Conservation (phyloP, 1,139 yeast species). For the Sugiyamaella paludigena region DNA sequence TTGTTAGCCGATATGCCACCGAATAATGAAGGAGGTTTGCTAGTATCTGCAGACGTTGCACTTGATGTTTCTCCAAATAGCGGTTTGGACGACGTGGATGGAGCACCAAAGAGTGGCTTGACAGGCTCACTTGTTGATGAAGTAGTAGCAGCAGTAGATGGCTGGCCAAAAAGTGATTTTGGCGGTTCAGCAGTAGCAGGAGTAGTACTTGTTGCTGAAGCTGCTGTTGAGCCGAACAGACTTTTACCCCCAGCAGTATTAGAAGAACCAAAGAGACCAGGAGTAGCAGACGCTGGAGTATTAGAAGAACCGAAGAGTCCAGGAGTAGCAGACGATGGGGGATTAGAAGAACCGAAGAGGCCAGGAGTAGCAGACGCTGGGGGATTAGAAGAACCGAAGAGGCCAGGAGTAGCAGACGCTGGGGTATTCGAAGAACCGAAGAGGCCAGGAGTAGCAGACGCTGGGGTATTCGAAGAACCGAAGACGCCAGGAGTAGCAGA, state of each 20-base stretch:
- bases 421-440: conserved; percentile 10
- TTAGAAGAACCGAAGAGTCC: conserved; percentile 9
- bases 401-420: conserved; percentile 3
- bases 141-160: conserved; percentile 18
- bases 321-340: too few relatives aligned
- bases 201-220: conserved; percentile 12
- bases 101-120: conserved; percentile 29
- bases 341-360: too few relatives aligned
- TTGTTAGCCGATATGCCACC: conserved; percentile 17
- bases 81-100: conserved; percentile 21
- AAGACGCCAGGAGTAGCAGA: too few relatives aligned
- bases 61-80: conserved; percentile 25
- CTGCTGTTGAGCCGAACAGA: conserved; percentile 20
- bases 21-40: conserved; percentile 13
- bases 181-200: conserved; percentile 12
- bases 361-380: too few relatives aligned
- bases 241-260: conserved; percentile 15
- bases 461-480: too few relatives aligned
- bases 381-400: conserved; percentile 3
- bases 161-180: conserved; percentile 25
- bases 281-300: conserved; percentile 1
- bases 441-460: conserved; percentile 4
- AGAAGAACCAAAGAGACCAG: conserved; percentile 5
- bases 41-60: conserved; percentile 2
- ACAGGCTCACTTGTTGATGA: conserved; percentile 14